These are phyloP conservation scores for Penicillium sp. DNA, from an alignment of 2,329 filamentous ascomycete species.

Conservation along the genomic window DNA sequence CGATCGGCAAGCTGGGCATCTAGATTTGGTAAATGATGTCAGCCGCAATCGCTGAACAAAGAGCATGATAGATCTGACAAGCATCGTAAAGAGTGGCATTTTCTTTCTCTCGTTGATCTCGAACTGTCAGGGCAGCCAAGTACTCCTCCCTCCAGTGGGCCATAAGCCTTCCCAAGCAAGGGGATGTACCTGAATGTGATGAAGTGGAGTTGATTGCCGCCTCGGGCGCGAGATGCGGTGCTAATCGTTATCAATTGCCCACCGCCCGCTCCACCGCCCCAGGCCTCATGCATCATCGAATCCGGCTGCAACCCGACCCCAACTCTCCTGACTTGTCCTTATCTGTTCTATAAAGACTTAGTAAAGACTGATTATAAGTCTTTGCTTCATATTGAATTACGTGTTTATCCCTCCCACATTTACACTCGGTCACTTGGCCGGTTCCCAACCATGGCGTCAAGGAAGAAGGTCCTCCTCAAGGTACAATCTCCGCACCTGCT, in stretches of 20 bases:
- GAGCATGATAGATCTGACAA: slow-evolving; percentile 53
- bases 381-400: neutral
- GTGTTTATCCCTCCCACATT: neutral
- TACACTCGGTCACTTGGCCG: slow-evolving; percentile 1
- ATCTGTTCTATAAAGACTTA: slow-evolving; percentile 1
- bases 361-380: neutral
- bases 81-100: slow-evolving; percentile 70
- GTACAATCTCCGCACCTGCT: slow-evolving; percentile 48
- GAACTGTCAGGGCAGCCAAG: slow-evolving; percentile 67
- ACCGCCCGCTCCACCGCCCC: slow-evolving; percentile 36
- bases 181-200: slow-evolving; percentile 15
- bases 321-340: slow-evolving; percentile 15
- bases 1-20: slow-evolving; percentile 67
- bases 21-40: slow-evolving; percentile 35
- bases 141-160: slow-evolving; percentile 81
- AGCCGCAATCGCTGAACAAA: slow-evolving; percentile 16
- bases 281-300: slow-evolving; percentile 34
- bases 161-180: slow-evolving; percentile 42
- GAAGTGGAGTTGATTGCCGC: slow-evolving; percentile 19
- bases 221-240: slow-evolving; percentile 13
- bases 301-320: slow-evolving; percentile 28
- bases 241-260: slow-evolving; percentile 20
- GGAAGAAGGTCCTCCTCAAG: slow-evolving; percentile 91
- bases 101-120: slow-evolving; percentile 66
- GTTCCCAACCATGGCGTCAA: slow-evolving; percentile 62